Percentiles rank a stretch among this genome's conserved stretches.
Conservation (phyloP, 768 basidiomycete genomes). For the Albatrellus ellisii region DNA sequence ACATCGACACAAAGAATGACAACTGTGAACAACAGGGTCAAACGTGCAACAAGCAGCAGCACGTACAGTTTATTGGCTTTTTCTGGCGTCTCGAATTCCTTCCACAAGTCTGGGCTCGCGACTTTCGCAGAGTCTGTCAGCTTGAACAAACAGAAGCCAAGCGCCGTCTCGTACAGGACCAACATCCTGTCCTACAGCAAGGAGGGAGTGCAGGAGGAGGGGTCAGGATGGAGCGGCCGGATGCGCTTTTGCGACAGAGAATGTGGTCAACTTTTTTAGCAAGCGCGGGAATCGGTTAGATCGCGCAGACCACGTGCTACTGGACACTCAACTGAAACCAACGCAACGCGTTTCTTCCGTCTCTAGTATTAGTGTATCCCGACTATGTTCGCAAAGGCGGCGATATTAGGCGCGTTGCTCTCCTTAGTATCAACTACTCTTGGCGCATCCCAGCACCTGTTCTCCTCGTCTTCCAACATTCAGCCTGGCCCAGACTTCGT, state of each 20-base stretch:
- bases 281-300: slow-evolving; percentile 1
- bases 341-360: too few relatives aligned
- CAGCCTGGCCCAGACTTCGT: neutral
- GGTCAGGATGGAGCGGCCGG: neutral
- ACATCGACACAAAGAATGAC: neutral
- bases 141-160: slow-evolving; percentile 98
- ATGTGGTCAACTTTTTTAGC: slow-evolving; percentile 3
- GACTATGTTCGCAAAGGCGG: neutral
- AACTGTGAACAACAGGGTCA: neutral
- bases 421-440: neutral
- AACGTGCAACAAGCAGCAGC: neutral
- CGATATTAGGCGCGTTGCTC: neutral
- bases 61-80: slow-evolving; percentile 84
- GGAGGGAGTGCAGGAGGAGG: neutral
- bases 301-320: neutral
- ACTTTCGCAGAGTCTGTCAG: slow-evolving; percentile 82
- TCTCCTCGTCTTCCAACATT: neutral
- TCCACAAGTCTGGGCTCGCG: slow-evolving; percentile 74
- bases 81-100: slow-evolving; percentile 90
- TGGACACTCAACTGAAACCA: neutral
- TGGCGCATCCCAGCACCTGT: neutral
- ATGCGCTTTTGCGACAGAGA: neutral
- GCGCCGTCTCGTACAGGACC: slow-evolving; percentile 90
- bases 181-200: slow-evolving; percentile 44
- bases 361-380: neutral